Conservation (phyloP, 805 yeast genomes). For the Yarrowia osloensis region DNA sequence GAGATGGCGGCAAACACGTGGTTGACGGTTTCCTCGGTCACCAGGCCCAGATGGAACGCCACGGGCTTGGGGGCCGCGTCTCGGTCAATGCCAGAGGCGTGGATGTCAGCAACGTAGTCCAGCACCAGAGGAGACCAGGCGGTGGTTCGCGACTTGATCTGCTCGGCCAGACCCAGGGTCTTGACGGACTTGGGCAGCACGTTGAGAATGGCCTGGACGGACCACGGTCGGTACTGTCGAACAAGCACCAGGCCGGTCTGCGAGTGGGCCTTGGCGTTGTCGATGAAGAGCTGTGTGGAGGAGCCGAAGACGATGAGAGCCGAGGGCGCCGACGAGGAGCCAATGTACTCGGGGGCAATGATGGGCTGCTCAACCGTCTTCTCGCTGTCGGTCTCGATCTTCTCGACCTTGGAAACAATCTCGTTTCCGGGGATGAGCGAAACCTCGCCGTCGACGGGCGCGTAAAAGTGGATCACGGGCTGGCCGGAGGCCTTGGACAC, state of each 20-base stretch:
- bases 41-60: slow-evolving; percentile 54
- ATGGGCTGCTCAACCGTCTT: slow-evolving; percentile 37
- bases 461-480: slow-evolving; percentile 74
- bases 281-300: slow-evolving; percentile 48
- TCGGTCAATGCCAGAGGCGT: slow-evolving; percentile 32
- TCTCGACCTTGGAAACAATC: slow-evolving; percentile 32
- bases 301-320: slow-evolving; percentile 68
- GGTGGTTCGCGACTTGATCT: slow-evolving; percentile 50
- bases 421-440: slow-evolving; percentile 35
- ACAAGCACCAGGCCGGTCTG: slow-evolving; percentile 55
- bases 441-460: slow-evolving; percentile 31
- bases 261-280: slow-evolving; percentile 39
- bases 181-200: slow-evolving; percentile 57
- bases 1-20: slow-evolving; percentile 52
- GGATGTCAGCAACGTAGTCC: slow-evolving; percentile 67
- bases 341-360: slow-evolving; percentile 49
- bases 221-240: slow-evolving; percentile 74
- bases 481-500: slow-evolving; percentile 51
- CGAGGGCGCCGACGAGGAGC: slow-evolving; percentile 48
- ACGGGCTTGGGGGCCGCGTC: slow-evolving; percentile 48
- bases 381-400: slow-evolving; percentile 32
- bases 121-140: slow-evolving; percentile 71
- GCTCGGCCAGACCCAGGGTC: slow-evolving; percentile 66
- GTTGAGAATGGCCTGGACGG: slow-evolving; percentile 52
- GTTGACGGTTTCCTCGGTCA: slow-evolving; percentile 46